These are phyloP conservation scores for Chaetomium cochliodes DNA, from an alignment of 495 filamentous ascomycete species.

Conservation along the genomic window DNA sequence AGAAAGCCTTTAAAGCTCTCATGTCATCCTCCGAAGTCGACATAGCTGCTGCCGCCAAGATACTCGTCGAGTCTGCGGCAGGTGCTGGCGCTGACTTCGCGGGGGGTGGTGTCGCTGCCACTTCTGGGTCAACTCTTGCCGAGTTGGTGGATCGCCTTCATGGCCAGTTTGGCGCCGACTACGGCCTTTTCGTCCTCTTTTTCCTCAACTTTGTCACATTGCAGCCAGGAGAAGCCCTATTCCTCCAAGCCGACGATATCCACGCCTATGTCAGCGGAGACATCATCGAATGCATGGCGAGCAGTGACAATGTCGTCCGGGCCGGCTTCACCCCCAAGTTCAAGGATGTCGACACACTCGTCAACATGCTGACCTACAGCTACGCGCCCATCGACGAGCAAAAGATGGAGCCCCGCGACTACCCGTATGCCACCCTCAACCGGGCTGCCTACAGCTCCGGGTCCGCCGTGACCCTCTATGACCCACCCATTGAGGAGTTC, in stretches of 20 bases:
- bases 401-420: constrained; percentile 82
- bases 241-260: constrained; percentile 92
- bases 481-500: constrained; percentile 97
- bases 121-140: constrained; percentile 66
- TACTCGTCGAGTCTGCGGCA: constrained; percentile 70
- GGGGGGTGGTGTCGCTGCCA: constrained; percentile 57
- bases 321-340: constrained; percentile 98
- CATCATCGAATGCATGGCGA: constrained; percentile 98
- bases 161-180: constrained; percentile 48
- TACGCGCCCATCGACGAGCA: constrained; percentile 93
- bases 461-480: constrained; percentile 71
- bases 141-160: constrained; percentile 74
- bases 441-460: constrained; percentile 70
- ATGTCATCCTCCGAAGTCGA: constrained; percentile 72
- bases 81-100: constrained; percentile 61
- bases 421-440: constrained; percentile 79
- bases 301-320: constrained; percentile 95
- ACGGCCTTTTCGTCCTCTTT: constrained; percentile 49
- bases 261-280: constrained; percentile 96
- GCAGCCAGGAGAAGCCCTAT: constrained; percentile 87
- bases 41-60: constrained; percentile 60
- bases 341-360: constrained; percentile 91
- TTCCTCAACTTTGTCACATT: constrained; percentile 55
- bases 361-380: constrained; percentile 87
- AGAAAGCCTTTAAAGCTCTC: constrained; percentile 67